Conservation (phyloP, 2,329 filamentous ascomycete genomes). For the Pseudodiploospora longispora region DNA sequence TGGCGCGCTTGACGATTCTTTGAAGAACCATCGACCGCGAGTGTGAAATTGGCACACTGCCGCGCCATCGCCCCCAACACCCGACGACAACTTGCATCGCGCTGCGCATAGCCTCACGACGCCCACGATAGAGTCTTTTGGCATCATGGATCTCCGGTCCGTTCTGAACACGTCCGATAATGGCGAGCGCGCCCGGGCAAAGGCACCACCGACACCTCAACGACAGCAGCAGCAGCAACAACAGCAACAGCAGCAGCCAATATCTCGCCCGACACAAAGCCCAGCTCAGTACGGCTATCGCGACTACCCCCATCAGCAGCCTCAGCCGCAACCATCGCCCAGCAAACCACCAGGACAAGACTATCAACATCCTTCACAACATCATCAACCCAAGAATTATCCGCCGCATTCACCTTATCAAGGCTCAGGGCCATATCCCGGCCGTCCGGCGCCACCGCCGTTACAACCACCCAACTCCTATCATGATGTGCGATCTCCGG, state of each 20-base stretch:
- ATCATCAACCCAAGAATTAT: conserved; percentile 25
- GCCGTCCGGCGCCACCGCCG: conserved; percentile 34
- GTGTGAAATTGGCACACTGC: neutral
- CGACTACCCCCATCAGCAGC: conserved; percentile 37
- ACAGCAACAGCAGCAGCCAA: conserved; percentile 22
- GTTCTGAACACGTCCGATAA: conserved; percentile 47
- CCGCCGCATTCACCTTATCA: conserved; percentile 32
- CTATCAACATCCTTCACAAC: conserved; percentile 25
- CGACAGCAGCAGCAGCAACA: conserved; percentile 26
- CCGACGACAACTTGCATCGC: neutral
- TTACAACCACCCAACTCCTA: conserved; percentile 37
- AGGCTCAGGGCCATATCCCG: conserved; percentile 33
- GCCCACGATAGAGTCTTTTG: neutral
- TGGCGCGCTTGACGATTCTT: conserved; percentile 9
- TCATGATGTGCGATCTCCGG: conserved; percentile 44
- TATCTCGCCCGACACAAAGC: conserved; percentile 38
- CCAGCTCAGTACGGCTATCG: conserved; percentile 39
- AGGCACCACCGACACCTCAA: conserved; percentile 22
- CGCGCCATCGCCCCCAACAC: conserved; percentile 3
- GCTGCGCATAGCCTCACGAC: neutral
- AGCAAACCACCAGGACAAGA: conserved; percentile 38
- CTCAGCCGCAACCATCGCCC: conserved; percentile 36
- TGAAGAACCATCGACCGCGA: conserved; percentile 1
- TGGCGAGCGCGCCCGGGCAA: conserved; percentile 29
- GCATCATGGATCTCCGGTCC: conserved; percentile 42